A percentile compares a stretch with the other conserved stretches of the same genome.
Conservation (phyloP, 148 eudicot species). For the Silene latifolia region DNA sequence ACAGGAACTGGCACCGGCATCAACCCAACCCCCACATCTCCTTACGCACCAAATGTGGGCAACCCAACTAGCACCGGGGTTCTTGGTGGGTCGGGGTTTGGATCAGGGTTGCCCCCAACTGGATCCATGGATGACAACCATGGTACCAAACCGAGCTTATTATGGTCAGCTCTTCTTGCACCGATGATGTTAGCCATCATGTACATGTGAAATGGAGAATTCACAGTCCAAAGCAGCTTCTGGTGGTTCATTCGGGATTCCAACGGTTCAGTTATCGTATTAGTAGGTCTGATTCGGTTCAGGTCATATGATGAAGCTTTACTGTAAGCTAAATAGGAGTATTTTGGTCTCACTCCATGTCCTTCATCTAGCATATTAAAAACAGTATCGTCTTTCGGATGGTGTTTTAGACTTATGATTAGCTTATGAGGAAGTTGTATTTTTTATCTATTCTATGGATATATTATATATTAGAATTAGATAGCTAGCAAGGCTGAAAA, state of each 20-base stretch:
- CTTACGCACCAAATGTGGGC: conserved; percentile 30
- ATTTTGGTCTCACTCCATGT: neutral
- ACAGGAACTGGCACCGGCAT: conserved; percentile 13
- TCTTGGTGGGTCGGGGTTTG: conserved; percentile 34
- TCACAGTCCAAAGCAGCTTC: neutral
- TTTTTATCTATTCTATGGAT: no score
- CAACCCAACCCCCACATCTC: conserved; percentile 23
- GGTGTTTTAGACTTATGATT: neutral
- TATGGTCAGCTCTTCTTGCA: conserved; percentile 7
- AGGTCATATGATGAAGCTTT: neutral
- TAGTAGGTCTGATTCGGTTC: neutral
- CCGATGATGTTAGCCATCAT: conserved; percentile 20
- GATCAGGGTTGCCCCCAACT: conserved; percentile 36
- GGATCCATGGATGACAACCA: conserved; percentile 40
- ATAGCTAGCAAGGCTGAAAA: no score
- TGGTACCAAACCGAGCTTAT: conserved; percentile 18
- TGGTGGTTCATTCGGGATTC: no score
- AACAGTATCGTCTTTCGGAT: neutral
- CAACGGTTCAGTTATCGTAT: neutral
- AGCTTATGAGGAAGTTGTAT: no score
- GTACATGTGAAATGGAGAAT: conserved; percentile 20
- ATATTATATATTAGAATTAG: no score
- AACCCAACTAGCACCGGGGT: conserved; percentile 34
- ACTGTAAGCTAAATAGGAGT: neutral
- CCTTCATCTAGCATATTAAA: neutral